phyloP scores from a whole-genome alignment of 1,284 basidiomycete genomes.

The Sanghuangporus baumii region DNA sequence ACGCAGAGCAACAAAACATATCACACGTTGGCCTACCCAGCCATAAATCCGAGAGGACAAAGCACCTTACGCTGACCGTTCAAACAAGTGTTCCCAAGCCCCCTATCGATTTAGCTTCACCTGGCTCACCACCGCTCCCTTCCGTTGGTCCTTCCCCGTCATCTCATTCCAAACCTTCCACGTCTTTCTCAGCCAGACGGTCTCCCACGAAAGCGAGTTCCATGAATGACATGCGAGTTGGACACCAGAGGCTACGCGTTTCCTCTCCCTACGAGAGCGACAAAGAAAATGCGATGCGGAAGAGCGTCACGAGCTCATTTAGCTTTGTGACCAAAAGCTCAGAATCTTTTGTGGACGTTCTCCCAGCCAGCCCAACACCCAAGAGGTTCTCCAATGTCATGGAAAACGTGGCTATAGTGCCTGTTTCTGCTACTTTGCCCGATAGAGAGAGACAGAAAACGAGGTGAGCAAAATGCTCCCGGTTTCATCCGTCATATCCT shows the following conservation, averaged over 20 bases:
- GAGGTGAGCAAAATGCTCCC: conserved; percentile 19
- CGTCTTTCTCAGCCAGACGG: conserved; percentile 7
- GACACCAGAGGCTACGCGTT: conserved; percentile 39
- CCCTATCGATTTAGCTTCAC: conserved; percentile 5
- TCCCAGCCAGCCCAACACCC: neutral
- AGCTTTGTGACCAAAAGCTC: conserved; percentile 6
- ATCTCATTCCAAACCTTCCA: neutral
- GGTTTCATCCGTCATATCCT: neutral
- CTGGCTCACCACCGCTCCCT: conserved; percentile 17
- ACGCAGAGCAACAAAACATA: neutral
- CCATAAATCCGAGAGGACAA: conserved; percentile 20
- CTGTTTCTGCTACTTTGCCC: neutral
- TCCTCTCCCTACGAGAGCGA: conserved; percentile 17
- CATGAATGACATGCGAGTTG: conserved; percentile 48
- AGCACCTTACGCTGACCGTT: conserved; percentile 31
- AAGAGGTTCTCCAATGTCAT: neutral
- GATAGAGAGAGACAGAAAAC: conserved; percentile 17
- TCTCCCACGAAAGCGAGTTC: conserved; percentile 49
- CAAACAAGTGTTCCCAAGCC: conserved; percentile 28
- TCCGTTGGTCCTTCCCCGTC: conserved; percentile 14
- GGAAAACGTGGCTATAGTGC: neutral
- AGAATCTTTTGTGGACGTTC: neutral
- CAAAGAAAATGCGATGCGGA: conserved; percentile 22
- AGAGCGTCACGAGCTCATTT: conserved; percentile 7
- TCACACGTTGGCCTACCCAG: neutral